Evolutionary conservation across 2,329 filamentous ascomycete species (phyloP).

Genomic region (Botryotinia calthae): DNA sequence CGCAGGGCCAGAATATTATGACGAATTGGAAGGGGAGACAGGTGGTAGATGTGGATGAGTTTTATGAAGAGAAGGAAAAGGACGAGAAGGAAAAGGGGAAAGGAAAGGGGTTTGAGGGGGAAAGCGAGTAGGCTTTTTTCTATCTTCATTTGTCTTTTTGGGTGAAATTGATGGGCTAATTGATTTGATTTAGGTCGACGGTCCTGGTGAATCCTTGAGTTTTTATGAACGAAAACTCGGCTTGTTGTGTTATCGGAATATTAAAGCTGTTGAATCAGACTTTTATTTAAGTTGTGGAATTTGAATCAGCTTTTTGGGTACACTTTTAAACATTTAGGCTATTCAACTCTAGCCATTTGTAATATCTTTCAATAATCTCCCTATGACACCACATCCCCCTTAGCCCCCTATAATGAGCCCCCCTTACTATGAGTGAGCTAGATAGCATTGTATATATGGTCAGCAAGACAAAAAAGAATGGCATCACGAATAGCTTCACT

Average conservation of each 20-base stretch:
- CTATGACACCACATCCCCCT: not conserved
- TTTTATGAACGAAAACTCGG: not conserved
- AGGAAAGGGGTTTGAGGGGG: conserved; percentile 20
- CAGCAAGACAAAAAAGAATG: not conserved
- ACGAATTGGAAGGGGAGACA: conserved; percentile 36
- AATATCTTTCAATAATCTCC: not conserved
- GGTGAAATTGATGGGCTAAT: not conserved
- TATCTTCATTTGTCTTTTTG: not conserved
- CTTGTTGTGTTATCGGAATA: not conserved
- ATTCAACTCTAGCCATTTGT: not conserved
- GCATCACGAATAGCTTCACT: not conserved
- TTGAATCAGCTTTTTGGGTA: not conserved
- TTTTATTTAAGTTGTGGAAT: not conserved
- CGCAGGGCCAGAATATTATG: conserved; percentile 38
- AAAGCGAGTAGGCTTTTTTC: conserved; percentile 32
- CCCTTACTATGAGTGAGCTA: not conserved
- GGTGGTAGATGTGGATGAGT: conserved; percentile 37
- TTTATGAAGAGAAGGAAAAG: conserved; percentile 28
- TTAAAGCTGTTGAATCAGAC: not conserved
- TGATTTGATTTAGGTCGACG: not conserved
- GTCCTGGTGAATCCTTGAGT: conserved; percentile 9
- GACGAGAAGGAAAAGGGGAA: conserved; percentile 25
- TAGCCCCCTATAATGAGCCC: not conserved
- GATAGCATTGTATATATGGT: not conserved
- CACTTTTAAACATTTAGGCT: not conserved